These are phyloP conservation scores for Pythium coloratum DNA, from an alignment of 352 stramenopile species.

Conservation along the genomic window DNA sequence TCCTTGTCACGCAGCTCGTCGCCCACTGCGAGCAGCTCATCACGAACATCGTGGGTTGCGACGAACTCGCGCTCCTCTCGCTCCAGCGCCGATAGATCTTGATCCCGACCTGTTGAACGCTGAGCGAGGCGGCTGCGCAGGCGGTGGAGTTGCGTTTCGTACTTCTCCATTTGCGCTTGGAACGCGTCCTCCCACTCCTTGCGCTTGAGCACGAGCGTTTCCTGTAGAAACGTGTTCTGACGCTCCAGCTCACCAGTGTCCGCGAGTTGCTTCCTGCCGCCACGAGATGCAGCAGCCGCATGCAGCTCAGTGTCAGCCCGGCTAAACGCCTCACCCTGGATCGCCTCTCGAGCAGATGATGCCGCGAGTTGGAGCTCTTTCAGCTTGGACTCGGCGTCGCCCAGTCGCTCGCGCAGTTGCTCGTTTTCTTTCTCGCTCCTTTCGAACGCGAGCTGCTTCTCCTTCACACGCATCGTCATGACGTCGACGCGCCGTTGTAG, in stretches of 20 bases:
- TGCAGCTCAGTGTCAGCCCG: neutral
- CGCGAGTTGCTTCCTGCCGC: neutral
- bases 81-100: conserved; percentile 24
- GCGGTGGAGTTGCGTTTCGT: conserved; percentile 53
- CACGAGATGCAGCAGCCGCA: neutral
- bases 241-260: conserved; percentile 36
- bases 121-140: conserved; percentile 45
- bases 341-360: conserved; percentile 20
- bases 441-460: conserved; percentile 58
- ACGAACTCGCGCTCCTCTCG: conserved; percentile 57
- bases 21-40: conserved; percentile 43
- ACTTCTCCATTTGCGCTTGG: conserved; percentile 48
- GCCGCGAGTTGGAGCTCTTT: conserved; percentile 30
- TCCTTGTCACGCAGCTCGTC: conserved; percentile 56
- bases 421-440: conserved; percentile 48
- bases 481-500: conserved; percentile 68
- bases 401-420: conserved; percentile 34
- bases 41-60: conserved; percentile 38
- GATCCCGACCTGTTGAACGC: conserved; percentile 24
- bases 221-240: conserved; percentile 59
- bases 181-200: conserved; percentile 63
- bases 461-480: conserved; percentile 64
- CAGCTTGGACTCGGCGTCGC: conserved; percentile 29
- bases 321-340: conserved; percentile 5
- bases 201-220: conserved; percentile 60